phyloP scores from a whole-genome alignment of 2,329 filamentous ascomycete species.

The Thielaviopsis punctulata region DNA sequence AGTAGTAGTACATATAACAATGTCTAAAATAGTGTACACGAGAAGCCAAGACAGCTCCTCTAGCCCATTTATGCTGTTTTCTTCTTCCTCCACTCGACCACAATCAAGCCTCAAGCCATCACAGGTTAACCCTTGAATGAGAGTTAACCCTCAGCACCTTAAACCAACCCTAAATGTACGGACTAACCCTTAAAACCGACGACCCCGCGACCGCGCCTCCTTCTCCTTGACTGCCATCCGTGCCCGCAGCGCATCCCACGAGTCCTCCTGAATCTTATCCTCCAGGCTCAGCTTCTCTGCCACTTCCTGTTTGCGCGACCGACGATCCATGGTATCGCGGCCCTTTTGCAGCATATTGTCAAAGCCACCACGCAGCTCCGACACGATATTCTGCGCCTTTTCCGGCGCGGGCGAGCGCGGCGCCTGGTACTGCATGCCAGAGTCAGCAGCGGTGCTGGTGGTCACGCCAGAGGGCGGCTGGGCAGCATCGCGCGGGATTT shows the following conservation, averaged over 20 bases:
- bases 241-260: constrained; percentile 17
- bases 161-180: background rate
- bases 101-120: no score
- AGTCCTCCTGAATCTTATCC: constrained; percentile 17
- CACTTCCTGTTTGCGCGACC: constrained; percentile 21
- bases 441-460: background rate
- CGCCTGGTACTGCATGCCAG: constrained; percentile 19
- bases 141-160: no score
- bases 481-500: constrained; percentile 12
- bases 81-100: background rate
- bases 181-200: constrained; percentile 1
- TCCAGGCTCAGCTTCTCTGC: constrained; percentile 21
- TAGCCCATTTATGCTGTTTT: background rate
- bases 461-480: constrained; percentile 12
- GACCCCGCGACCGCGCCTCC: constrained; percentile 18
- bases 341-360: constrained; percentile 21
- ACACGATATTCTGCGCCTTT: constrained; percentile 18
- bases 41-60: constrained; percentile 1
- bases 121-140: no score
- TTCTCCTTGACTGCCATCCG: constrained; percentile 22
- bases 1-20: constrained; percentile 10
- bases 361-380: constrained; percentile 23
- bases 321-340: constrained; percentile 18
- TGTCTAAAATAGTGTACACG: constrained; percentile 11
- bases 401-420: constrained; percentile 17